phyloP scores from a whole-genome alignment of 2,329 filamentous ascomycete genomes.

The Xylaria sp. region DNA sequence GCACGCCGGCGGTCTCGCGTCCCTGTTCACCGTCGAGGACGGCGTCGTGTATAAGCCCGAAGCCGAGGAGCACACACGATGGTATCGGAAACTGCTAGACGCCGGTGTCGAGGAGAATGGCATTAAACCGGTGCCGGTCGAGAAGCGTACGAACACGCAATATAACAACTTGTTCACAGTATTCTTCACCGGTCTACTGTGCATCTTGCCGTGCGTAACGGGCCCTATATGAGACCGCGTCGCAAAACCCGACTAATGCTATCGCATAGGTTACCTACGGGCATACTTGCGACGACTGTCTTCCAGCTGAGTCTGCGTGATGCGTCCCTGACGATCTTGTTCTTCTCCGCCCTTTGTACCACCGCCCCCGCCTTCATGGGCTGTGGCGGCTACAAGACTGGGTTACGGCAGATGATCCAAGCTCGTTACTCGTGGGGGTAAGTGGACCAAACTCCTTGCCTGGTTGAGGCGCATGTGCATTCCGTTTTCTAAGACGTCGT shows the following conservation, averaged over 20 bases:
- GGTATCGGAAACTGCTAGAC: slow-evolving; percentile 57
- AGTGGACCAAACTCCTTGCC: slow-evolving; percentile 20
- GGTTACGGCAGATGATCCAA: slow-evolving; percentile 68
- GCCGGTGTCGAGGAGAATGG: slow-evolving; percentile 64
- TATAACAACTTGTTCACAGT: slow-evolving; percentile 68
- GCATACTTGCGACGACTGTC: slow-evolving; percentile 64
- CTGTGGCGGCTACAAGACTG: slow-evolving; percentile 64
- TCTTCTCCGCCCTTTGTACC: slow-evolving; percentile 65
- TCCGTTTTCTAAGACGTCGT: background rate
- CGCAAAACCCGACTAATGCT: background rate
- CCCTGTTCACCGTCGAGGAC: slow-evolving; percentile 46
- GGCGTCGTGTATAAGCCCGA: slow-evolving; percentile 49
- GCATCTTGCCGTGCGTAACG: slow-evolving; percentile 62
- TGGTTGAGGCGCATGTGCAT: background rate
- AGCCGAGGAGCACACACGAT: slow-evolving; percentile 48
- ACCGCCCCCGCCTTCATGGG: slow-evolving; percentile 65
- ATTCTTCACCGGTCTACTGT: slow-evolving; percentile 67
- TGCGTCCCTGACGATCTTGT: slow-evolving; percentile 65
- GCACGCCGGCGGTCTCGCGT: slow-evolving; percentile 38
- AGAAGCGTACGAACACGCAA: slow-evolving; percentile 61
- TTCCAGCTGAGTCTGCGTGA: slow-evolving; percentile 65
- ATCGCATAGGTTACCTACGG: slow-evolving; percentile 61
- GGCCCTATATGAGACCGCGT: background rate
- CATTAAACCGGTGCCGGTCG: slow-evolving; percentile 64
- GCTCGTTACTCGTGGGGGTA: slow-evolving; percentile 69